Conservation (phyloP, 2,329 filamentous ascomycete genomes). For the Chlorencoelia australis region DNA sequence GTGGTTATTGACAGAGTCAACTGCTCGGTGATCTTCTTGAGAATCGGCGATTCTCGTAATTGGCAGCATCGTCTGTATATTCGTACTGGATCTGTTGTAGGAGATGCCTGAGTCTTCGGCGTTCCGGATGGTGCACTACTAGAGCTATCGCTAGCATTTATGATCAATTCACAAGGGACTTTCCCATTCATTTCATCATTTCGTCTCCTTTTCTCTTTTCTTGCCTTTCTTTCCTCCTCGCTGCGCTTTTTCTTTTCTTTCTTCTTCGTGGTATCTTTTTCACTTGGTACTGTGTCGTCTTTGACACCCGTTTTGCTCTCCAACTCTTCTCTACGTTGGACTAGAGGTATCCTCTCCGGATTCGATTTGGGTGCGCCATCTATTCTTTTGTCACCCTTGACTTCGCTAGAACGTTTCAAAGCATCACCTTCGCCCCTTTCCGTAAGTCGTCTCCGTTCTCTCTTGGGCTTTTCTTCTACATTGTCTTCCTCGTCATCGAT, state of each 20-base stretch:
- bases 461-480: conserved; percentile 39
- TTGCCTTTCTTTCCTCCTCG: conserved; percentile 83
- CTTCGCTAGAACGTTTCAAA: conserved; percentile 53
- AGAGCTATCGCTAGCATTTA: conserved; percentile 53
- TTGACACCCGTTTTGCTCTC: background rate
- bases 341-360: conserved; percentile 27
- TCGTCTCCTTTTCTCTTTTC: conserved; percentile 78
- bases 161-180: conserved; percentile 72
- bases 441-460: conserved; percentile 52
- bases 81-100: conserved; percentile 81
- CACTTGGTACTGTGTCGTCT: conserved; percentile 17
- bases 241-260: conserved; percentile 95
- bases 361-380: conserved; percentile 33
- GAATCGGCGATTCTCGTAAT: conserved; percentile 79
- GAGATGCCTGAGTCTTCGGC: conserved; percentile 50
- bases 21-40: conserved; percentile 87
- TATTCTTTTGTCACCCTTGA: conserved; percentile 48
- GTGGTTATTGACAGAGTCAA: conserved; percentile 60
- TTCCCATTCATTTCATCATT: conserved; percentile 81
- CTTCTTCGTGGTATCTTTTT: conserved; percentile 50
- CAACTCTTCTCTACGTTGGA: conserved; percentile 18
- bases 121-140: conserved; percentile 22
- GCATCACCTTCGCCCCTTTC: conserved; percentile 68
- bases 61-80: conserved; percentile 95
- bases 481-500: conserved; percentile 52